Conservation (phyloP, 768 basidiomycete species). For the Crassisporium funariophilum region DNA sequence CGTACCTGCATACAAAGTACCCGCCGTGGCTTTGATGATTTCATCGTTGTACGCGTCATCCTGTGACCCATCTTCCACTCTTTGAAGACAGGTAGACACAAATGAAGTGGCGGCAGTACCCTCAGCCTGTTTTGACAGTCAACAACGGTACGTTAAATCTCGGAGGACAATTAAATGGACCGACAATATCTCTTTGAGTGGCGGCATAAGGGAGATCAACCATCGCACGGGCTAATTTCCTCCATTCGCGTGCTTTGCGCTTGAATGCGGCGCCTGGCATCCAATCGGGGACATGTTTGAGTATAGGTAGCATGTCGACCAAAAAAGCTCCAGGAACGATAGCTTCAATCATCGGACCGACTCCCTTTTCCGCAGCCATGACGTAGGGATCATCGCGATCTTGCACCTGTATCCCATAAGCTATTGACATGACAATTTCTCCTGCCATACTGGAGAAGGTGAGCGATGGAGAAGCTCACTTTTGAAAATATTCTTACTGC, state of each 20-base stretch:
- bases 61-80: conserved; percentile 21
- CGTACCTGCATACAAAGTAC: conserved; percentile 34
- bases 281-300: conserved; percentile 56
- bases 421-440: conserved; percentile 37
- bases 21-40: conserved; percentile 38
- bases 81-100: conserved; percentile 23
- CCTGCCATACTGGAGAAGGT: conserved; percentile 23
- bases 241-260: conserved; percentile 49
- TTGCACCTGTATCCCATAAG: conserved; percentile 45
- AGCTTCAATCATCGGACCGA: conserved; percentile 33
- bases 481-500: too few relatives aligned
- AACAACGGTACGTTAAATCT: conserved; percentile 3
- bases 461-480: too few relatives aligned
- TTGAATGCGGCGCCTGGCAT: conserved; percentile 63
- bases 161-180: conserved; percentile 4
- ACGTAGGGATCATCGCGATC: conserved; percentile 44
- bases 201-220: conserved; percentile 37
- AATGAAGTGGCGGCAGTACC: conserved; percentile 19
- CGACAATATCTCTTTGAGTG: conserved; percentile 27
- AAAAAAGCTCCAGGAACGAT: conserved; percentile 44
- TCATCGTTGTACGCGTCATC: conserved; percentile 17
- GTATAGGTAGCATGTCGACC: conserved; percentile 42
- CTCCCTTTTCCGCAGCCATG: conserved; percentile 36
- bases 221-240: conserved; percentile 33
- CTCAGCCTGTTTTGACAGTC: conserved; percentile 2